Conservation (phyloP, 164 flowering plant genomes). For the Sedum album region DNA sequence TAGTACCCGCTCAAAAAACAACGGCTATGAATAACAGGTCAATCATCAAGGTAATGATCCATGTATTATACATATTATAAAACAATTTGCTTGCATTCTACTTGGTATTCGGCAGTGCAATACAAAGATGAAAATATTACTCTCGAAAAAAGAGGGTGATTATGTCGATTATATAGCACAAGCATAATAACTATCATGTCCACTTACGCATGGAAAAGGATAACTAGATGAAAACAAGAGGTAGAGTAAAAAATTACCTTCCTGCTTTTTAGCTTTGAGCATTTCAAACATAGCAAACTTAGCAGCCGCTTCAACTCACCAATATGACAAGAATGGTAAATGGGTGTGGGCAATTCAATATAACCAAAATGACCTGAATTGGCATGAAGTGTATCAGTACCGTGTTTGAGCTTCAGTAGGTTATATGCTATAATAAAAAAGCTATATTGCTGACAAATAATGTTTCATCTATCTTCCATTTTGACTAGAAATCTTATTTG, state of each 20-base stretch:
- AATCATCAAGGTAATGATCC: not conserved
- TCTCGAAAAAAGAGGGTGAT: not conserved
- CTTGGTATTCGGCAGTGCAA: not conserved
- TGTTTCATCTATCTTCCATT: not conserved
- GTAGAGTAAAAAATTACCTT: slow-evolving; percentile 34
- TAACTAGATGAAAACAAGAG: not conserved
- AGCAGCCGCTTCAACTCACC: slow-evolving; percentile 57
- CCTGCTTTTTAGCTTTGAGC: slow-evolving; percentile 51
- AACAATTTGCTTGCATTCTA: not conserved
- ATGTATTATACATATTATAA: not conserved
- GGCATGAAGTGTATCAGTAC: not conserved
- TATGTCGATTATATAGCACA: not conserved
- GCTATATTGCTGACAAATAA: not conserved
- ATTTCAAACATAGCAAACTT: slow-evolving; percentile 64
- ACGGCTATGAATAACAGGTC: not conserved
- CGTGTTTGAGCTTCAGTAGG: not conserved
- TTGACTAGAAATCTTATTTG: not conserved
- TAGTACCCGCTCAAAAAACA: not conserved
- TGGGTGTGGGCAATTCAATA: slow-evolving; percentile 69
- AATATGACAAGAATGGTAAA: slow-evolving; percentile 76
- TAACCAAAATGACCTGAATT: slow-evolving; percentile 91
- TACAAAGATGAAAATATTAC: not conserved
- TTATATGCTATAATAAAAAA: not conserved
- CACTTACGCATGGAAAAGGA: not conserved
- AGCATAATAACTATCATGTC: not conserved